Conservation (phyloP, 2,329 filamentous ascomycete genomes). For the Nothophaeocryptopus gaeumannii region DNA sequence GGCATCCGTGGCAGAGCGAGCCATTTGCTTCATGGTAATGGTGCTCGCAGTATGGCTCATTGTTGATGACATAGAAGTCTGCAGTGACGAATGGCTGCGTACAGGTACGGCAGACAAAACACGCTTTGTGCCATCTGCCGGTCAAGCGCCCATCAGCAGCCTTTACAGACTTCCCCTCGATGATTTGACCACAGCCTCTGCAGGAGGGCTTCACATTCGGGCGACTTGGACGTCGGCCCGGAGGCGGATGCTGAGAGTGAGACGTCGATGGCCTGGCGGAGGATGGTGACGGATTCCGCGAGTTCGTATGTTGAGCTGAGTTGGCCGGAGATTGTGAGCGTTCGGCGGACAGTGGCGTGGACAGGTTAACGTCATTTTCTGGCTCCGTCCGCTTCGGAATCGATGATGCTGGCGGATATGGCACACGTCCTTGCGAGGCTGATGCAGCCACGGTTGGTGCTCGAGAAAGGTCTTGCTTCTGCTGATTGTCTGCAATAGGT, state of each 20-base stretch:
- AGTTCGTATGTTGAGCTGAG: conserved; percentile 4
- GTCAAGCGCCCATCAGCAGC: conserved; percentile 89
- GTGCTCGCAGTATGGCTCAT: conserved; percentile 83
- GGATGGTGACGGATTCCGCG: conserved; percentile 15
- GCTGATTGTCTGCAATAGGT: neutral
- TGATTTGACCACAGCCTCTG: conserved; percentile 73
- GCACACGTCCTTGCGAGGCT: neutral
- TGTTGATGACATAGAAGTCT: conserved; percentile 87
- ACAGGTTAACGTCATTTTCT: neutral
- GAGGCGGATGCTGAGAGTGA: conserved; percentile 3
- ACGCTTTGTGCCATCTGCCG: conserved; percentile 90
- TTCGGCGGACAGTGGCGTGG: conserved; percentile 11
- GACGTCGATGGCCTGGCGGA: conserved; percentile 23
- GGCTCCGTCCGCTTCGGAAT: neutral
- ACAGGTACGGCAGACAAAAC: conserved; percentile 89
- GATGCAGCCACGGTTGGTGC: neutral
- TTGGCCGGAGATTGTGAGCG: conserved; percentile 11
- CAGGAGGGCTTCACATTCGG: conserved; percentile 64
- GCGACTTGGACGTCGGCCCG: conserved; percentile 40
- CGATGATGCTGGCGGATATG: conserved; percentile 2
- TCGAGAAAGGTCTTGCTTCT: too few relatives aligned
- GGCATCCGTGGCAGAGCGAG: conserved; percentile 77
- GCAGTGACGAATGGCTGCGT: conserved; percentile 75
- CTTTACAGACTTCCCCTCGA: conserved; percentile 88
- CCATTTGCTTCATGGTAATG: conserved; percentile 92